These are phyloP conservation scores for Mortierella sp. DNA, from an alignment of 371 early-diverging fungal species.

Conservation along the genomic window DNA sequence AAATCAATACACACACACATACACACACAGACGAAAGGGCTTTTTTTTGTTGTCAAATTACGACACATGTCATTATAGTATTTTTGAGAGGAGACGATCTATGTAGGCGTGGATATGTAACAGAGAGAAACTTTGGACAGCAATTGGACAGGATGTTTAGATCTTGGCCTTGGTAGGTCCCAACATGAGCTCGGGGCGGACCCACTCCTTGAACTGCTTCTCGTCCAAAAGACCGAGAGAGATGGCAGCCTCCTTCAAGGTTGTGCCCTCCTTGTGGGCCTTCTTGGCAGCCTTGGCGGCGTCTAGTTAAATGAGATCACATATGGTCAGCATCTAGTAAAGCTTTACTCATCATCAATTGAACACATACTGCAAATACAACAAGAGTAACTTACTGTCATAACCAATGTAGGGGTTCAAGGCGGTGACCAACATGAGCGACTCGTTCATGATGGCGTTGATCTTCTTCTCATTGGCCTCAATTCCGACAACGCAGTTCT, in stretches of 20 bases:
- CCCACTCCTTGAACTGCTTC: constrained; percentile 93
- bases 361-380: too few species aligned
- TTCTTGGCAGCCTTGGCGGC: constrained; percentile 96
- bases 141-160: too few species aligned
- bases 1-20: background rate
- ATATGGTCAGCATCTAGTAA: background rate
- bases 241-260: constrained; percentile 90
- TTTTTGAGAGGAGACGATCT: constrained; percentile 9
- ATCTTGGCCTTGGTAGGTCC: constrained; percentile 58
- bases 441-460: constrained; percentile 85
- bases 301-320: constrained; percentile 41
- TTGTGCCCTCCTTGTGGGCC: constrained; percentile 86
- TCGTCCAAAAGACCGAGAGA: constrained; percentile 82
- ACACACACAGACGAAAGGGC: too few species aligned
- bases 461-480: constrained; percentile 91
- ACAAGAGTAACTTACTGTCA: constrained; percentile 56
- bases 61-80: background rate
- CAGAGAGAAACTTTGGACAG: constrained; percentile 2
- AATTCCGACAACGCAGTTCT: constrained; percentile 95
- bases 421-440: constrained; percentile 92
- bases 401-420: constrained; percentile 92
- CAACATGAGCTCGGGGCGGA: constrained; percentile 93
- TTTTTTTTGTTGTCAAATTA: background rate
- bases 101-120: constrained; percentile 11
- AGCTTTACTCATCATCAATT: too few species aligned